These are phyloP conservation scores for Sonneratia caseolaris DNA, from an alignment of 345 rosid genomes.

Conservation along the genomic window DNA sequence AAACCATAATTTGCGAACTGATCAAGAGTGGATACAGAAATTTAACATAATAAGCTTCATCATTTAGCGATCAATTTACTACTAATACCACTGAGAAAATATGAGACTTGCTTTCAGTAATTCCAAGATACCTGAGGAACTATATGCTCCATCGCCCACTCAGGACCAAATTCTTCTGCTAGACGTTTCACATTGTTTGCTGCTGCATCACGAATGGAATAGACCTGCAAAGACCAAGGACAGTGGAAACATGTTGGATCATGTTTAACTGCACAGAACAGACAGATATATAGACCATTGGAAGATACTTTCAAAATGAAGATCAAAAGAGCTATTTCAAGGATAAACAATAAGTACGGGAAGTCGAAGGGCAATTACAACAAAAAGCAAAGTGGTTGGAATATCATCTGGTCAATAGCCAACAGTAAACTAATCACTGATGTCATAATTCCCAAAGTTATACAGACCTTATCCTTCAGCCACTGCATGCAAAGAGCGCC, in stretches of 20 bases:
- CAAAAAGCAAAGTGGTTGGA: too few relatives aligned
- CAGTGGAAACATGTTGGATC: not conserved
- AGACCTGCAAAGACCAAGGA: constrained; percentile 20
- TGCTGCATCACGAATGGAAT: constrained; percentile 45
- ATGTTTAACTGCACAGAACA: not conserved
- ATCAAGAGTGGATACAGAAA: not conserved
- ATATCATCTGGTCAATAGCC: not conserved
- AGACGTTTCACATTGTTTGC: constrained; percentile 46
- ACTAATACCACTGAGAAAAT: too few relatives aligned
- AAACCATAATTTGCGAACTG: not conserved
- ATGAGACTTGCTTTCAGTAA: too few relatives aligned
- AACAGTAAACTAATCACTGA: not conserved
- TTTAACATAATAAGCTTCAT: not conserved
- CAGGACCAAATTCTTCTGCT: constrained; percentile 47
- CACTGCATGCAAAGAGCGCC: constrained; percentile 97
- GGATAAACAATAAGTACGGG: not conserved
- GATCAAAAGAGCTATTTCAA: not conserved
- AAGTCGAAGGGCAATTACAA: not conserved
- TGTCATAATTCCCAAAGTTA: not conserved
- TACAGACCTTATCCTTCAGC: constrained; percentile 86
- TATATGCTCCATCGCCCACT: constrained; percentile 49
- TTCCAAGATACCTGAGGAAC: constrained; percentile 32
- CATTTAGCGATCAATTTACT: too few relatives aligned
- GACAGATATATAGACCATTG: not conserved
- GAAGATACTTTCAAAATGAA: not conserved